phyloP scores from a whole-genome alignment of 2,329 filamentous ascomycete species.

The Fusarium sp. region DNA sequence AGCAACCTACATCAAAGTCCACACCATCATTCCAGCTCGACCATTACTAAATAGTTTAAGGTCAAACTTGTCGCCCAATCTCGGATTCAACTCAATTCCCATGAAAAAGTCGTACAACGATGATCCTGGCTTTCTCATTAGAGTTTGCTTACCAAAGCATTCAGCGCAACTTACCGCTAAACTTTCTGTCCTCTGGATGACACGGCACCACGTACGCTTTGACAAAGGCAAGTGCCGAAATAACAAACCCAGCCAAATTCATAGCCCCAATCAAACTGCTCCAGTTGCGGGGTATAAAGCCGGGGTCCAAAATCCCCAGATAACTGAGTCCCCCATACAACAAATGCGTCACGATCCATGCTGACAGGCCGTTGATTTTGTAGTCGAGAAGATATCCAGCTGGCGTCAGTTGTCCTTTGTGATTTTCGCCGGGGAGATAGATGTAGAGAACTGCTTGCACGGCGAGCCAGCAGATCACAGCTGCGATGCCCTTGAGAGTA shows the following conservation, averaged over 20 bases:
- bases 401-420: constrained; percentile 56
- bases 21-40: constrained; percentile 60
- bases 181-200: constrained; percentile 57
- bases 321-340: constrained; percentile 46
- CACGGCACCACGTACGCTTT: constrained; percentile 56
- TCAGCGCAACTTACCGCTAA: constrained; percentile 51
- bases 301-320: constrained; percentile 52
- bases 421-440: constrained; percentile 23
- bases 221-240: constrained; percentile 48
- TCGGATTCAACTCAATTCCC: constrained; percentile 60
- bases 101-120: constrained; percentile 59
- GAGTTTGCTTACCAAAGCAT: background rate
- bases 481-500: constrained; percentile 28
- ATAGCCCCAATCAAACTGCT: constrained; percentile 53
- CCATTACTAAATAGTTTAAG: constrained; percentile 62
- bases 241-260: constrained; percentile 51
- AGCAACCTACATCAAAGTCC: constrained; percentile 57
- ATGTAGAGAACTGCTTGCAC: constrained; percentile 34
- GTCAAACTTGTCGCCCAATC: constrained; percentile 57
- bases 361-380: constrained; percentile 56
- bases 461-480: constrained; percentile 20
- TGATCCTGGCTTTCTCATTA: constrained; percentile 46
- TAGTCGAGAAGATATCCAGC: constrained; percentile 58
- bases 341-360: constrained; percentile 55
- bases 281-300: constrained; percentile 58